These are phyloP conservation scores for Hirschioporus abietinus DNA, from an alignment of 768 basidiomycete genomes.

Conservation along the genomic window DNA sequence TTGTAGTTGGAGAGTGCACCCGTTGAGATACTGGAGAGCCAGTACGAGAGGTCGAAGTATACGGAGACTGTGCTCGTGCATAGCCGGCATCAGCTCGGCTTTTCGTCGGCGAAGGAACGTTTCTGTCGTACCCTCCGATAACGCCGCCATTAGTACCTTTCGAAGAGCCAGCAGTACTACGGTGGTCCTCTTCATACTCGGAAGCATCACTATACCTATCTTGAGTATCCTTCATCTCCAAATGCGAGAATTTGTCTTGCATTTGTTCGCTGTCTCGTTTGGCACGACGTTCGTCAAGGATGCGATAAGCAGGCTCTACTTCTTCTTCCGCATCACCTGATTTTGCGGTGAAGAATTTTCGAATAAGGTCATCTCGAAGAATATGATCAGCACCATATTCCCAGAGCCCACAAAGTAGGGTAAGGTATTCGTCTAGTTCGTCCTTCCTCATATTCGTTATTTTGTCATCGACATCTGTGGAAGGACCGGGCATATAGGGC, in stretches of 20 bases:
- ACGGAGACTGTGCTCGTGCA: conserved; percentile 17
- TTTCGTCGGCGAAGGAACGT: conserved; percentile 14
- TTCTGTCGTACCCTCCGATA: conserved; percentile 12
- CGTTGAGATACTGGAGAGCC: background rate
- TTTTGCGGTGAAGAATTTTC: conserved; percentile 78
- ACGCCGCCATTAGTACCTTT: conserved; percentile 18
- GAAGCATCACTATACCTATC: conserved; percentile 57
- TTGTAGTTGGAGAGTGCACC: background rate
- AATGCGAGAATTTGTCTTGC: conserved; percentile 42
- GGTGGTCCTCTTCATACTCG: conserved; percentile 34
- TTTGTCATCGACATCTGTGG: conserved; percentile 73
- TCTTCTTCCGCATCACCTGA: conserved; percentile 81
- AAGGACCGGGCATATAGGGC: conserved; percentile 97
- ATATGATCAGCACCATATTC: conserved; percentile 68
- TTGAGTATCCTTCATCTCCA: conserved; percentile 42
- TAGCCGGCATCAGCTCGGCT: conserved; percentile 38
- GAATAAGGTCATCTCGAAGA: conserved; percentile 71
- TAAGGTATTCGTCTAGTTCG: conserved; percentile 88
- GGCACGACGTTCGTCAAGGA: conserved; percentile 2
- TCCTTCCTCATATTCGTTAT: conserved; percentile 74
- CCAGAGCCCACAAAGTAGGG: conserved; percentile 70
- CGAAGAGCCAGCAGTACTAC: conserved; percentile 55
- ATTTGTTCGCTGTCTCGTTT: conserved; percentile 27
- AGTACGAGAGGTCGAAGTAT: background rate
- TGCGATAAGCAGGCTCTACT: conserved; percentile 41